A percentile compares a stretch with the other conserved stretches of the same genome.
Evolutionary conservation across 176 grass and related monocot species (phyloP).

Genomic region (Echinochloa phyllopogon): DNA sequence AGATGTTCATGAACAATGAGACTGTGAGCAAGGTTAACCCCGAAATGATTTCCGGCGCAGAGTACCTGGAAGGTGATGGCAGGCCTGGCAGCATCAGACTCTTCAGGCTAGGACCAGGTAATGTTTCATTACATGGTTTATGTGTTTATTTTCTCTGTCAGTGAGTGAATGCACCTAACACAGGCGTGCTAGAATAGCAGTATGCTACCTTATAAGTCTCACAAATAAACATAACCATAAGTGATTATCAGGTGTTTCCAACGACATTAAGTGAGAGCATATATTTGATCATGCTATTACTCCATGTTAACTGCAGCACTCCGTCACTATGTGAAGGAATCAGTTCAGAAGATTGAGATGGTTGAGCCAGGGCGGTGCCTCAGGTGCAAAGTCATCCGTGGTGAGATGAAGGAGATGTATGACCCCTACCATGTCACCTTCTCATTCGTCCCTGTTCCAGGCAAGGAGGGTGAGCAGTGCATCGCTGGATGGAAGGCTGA

Average conservation of each 20-base stretch:
- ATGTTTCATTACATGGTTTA: not conserved
- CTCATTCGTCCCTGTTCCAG: conserved; percentile 31
- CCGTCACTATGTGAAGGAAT: conserved; percentile 54
- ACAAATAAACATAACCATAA: too few relatives aligned
- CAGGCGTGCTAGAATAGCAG: too few relatives aligned
- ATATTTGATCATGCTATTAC: not conserved
- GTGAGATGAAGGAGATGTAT: conserved; percentile 51
- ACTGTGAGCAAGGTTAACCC: conserved; percentile 47
- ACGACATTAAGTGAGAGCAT: not conserved
- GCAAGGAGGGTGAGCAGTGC: conserved; percentile 45
- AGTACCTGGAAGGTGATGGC: conserved; percentile 58
- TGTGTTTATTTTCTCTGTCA: not conserved
- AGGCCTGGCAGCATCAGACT: conserved; percentile 48
- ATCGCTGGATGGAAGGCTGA: conserved; percentile 54
- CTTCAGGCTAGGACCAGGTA: conserved; percentile 59
- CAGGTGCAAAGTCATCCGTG: conserved; percentile 40
- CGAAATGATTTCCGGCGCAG: conserved; percentile 49
- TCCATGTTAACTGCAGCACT: conserved; percentile 29
- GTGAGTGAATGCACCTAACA: not conserved
- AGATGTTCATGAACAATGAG: conserved; percentile 57
- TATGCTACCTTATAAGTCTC: too few relatives aligned
- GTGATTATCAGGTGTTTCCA: not conserved
- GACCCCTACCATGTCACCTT: conserved; percentile 55
- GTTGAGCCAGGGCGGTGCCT: conserved; percentile 44
- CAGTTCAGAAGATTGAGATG: conserved; percentile 57